Conservation (phyloP, 2,329 filamentous ascomycete genomes). For the Arthroderma sp. region DNA sequence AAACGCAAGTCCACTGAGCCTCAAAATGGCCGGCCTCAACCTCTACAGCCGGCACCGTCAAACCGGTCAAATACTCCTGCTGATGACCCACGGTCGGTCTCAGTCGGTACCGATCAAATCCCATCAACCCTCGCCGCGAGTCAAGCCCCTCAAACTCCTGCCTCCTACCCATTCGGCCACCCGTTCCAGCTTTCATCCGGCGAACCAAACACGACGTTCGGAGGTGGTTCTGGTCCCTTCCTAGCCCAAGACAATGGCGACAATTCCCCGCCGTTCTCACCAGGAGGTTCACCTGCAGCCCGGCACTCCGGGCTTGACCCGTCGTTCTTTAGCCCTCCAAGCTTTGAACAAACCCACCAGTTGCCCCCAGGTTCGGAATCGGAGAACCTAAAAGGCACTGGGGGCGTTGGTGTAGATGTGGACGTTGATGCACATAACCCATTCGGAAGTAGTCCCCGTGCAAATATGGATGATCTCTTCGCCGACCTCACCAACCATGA, state of each 20-base stretch:
- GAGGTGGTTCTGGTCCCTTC: slow-evolving; percentile 26
- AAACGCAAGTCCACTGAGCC: slow-evolving; percentile 58
- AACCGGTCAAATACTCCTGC: slow-evolving; percentile 19
- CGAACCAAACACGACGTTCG: slow-evolving; percentile 29
- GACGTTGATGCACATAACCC: slow-evolving; percentile 24
- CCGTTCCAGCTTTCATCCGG: slow-evolving; percentile 28
- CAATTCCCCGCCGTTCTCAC: slow-evolving; percentile 30
- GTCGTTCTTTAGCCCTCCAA: slow-evolving; percentile 33
- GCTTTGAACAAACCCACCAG: slow-evolving; percentile 26
- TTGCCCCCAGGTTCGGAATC: slow-evolving; percentile 12
- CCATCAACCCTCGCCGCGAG: slow-evolving; percentile 17
- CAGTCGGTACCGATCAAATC: slow-evolving; percentile 24
- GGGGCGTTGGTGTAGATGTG: slow-evolving; percentile 21
- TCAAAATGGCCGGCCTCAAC: slow-evolving; percentile 20
- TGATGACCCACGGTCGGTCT: slow-evolving; percentile 22
- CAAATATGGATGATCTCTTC: slow-evolving; percentile 35
- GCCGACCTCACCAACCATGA: slow-evolving; percentile 38
- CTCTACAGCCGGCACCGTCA: slow-evolving; percentile 24
- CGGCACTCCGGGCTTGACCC: slow-evolving; percentile 26
- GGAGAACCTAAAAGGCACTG: slow-evolving; percentile 19
- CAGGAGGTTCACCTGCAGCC: slow-evolving; percentile 30
- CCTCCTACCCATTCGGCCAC: slow-evolving; percentile 29
- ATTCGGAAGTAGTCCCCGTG: slow-evolving; percentile 30
- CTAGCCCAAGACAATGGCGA: slow-evolving; percentile 24
- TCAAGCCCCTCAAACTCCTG: slow-evolving; percentile 20